Conservation (phyloP, 805 yeast species). For the Gaillardinia entomophila region DNA sequence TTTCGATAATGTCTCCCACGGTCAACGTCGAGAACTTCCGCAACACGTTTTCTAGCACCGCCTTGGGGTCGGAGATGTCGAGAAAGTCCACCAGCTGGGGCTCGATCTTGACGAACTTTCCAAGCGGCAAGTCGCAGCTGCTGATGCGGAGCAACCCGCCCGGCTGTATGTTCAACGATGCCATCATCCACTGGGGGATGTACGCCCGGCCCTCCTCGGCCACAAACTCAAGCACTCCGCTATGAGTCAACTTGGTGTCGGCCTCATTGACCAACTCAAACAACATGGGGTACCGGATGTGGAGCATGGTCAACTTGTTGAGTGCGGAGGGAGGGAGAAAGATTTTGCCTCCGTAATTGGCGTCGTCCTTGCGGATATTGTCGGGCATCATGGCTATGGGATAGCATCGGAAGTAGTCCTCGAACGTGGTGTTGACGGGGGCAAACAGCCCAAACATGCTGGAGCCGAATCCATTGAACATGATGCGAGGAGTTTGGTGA, state of each 20-base stretch:
- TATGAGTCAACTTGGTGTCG: conserved; percentile 58
- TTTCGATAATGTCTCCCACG: conserved; percentile 76
- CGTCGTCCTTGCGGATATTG: conserved; percentile 59
- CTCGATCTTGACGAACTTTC: conserved; percentile 84
- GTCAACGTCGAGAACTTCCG: conserved; percentile 87
- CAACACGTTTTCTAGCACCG: conserved; percentile 88
- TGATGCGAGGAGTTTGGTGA: conserved; percentile 4
- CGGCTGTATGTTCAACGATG: conserved; percentile 61
- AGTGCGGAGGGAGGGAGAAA: conserved; percentile 91
- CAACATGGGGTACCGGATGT: conserved; percentile 94
- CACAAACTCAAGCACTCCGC: conserved; percentile 92
- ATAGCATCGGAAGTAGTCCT: conserved; percentile 86
- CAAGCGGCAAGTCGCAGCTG: conserved; percentile 76
- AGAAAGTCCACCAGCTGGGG: conserved; percentile 93
- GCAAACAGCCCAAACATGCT: conserved; percentile 29
- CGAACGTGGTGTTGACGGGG: conserved; percentile 45
- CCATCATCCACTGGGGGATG: conserved; percentile 96
- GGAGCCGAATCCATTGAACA: conserved; percentile 41
- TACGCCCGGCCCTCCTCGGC: conserved; percentile 97
- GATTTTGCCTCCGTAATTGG: conserved; percentile 93
- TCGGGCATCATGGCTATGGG: conserved; percentile 91
- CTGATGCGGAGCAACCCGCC: conserved; percentile 78
- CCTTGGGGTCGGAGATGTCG: conserved; percentile 93
- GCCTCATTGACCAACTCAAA: conserved; percentile 74
- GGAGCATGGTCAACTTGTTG: conserved; percentile 80